A percentile compares a stretch with the other conserved stretches of the same genome.
These are phyloP conservation scores for Cercospora sp. DNA, from an alignment of 2,329 filamentous ascomycete genomes.

Conservation along the genomic window DNA sequence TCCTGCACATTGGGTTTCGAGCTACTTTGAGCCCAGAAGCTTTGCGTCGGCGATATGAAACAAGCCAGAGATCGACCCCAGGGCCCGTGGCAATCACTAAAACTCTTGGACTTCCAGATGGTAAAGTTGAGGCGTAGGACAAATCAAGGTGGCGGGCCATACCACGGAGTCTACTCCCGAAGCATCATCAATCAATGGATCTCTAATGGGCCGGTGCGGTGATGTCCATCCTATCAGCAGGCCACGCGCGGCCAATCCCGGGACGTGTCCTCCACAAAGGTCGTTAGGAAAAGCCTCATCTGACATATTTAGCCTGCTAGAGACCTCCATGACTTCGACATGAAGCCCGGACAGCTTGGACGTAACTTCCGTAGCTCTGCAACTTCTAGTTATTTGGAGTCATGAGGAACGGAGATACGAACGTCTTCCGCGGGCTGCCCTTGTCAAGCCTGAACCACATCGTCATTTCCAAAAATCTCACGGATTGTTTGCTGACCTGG, in stretches of 20 bases:
- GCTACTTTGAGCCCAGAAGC: neutral
- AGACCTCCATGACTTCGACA: neutral
- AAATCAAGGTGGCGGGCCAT: neutral
- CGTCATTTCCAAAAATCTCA: neutral
- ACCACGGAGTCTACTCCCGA: constrained; percentile 6
- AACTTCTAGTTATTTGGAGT: neutral
- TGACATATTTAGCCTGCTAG: constrained; percentile 1
- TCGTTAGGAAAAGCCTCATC: neutral
- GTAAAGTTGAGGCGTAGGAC: neutral
- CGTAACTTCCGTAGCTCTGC: neutral
- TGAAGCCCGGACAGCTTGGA: neutral
- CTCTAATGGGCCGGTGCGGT: neutral
- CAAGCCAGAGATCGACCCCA: neutral
- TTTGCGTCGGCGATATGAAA: neutral
- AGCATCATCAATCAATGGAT: neutral
- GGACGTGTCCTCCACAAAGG: neutral
- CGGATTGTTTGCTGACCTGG: constrained; percentile 6
- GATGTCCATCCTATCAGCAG: constrained; percentile 9
- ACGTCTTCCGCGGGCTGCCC: neutral
- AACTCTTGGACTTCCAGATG: neutral
- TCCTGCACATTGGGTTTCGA: neutral
- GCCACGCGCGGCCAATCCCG: constrained; percentile 2
- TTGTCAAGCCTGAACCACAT: neutral
- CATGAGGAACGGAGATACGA: constrained; percentile 6
- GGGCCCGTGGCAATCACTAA: neutral